Evolutionary conservation across 495 filamentous ascomycete genomes (phyloP).

Genomic region (Aspergillus affinis): DNA sequence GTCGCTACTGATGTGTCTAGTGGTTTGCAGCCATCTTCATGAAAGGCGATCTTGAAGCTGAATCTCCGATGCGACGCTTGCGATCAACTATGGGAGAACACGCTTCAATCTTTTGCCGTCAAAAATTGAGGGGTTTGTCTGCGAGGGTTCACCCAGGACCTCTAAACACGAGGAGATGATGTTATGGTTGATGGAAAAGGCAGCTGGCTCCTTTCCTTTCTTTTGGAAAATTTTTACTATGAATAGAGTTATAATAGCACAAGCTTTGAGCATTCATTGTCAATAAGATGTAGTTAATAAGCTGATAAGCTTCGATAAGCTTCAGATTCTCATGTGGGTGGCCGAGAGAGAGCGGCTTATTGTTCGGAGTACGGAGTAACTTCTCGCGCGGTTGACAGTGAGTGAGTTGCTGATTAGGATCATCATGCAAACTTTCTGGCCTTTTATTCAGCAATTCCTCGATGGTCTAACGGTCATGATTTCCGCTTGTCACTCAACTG

Average conservation of each 20-base stretch:
- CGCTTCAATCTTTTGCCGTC: not conserved
- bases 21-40: not conserved
- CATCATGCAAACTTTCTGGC: too few species aligned
- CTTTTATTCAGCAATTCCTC: too few species aligned
- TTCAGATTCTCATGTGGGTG: not conserved
- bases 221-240: constrained; percentile 8
- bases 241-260: constrained; percentile 10
- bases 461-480: constrained; percentile 47
- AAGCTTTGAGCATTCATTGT: constrained; percentile 7
- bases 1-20: too few species aligned
- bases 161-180: constrained; percentile 14
- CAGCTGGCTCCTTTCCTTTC: constrained; percentile 5
- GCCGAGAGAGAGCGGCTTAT: not conserved
- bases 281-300: not conserved
- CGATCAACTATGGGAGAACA: not conserved
- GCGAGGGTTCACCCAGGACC: not conserved
- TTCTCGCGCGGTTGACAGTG: too few species aligned
- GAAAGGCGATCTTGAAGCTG: not conserved
- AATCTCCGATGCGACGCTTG: not conserved
- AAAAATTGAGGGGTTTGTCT: not conserved
- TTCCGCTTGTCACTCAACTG: constrained; percentile 40
- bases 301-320: too few species aligned
- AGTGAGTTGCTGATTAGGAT: too few species aligned
- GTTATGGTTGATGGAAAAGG: constrained; percentile 19
- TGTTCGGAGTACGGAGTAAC: not conserved